Evolutionary conservation across 768 basidiomycete genomes (phyloP).

Genomic region (Auriculariales sp.): DNA sequence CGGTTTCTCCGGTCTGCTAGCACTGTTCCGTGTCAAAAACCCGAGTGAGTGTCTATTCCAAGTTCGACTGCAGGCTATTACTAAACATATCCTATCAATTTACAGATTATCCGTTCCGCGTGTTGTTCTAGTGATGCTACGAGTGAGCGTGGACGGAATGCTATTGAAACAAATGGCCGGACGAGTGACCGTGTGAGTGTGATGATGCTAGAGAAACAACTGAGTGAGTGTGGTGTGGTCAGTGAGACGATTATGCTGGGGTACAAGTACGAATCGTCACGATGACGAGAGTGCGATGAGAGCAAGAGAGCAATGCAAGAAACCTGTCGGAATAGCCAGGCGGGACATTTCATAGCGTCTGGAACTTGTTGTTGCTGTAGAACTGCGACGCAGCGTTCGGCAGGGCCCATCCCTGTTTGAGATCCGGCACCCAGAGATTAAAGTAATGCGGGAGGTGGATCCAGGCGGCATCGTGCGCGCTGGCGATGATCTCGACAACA

Average conservation of each 20-base stretch:
- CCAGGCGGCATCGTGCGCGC: background rate
- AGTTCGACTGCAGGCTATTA: too few species aligned
- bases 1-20: conserved; percentile 75
- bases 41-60: conserved; percentile 34
- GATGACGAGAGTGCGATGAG: background rate
- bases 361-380: background rate
- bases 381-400: background rate
- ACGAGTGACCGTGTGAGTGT: background rate
- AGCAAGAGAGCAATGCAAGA: background rate
- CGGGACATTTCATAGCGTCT: too few species aligned
- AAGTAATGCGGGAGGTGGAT: background rate
- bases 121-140: conserved; percentile 36
- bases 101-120: conserved; percentile 67
- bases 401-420: background rate
- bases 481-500: background rate
- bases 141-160: background rate
- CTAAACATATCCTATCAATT: background rate
- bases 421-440: background rate
- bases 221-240: background rate
- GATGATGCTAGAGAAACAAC: background rate
- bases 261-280: background rate
- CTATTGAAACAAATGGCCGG: background rate
- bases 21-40: conserved; percentile 85
- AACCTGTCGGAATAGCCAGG: background rate
- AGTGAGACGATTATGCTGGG: background rate